Evolutionary conservation across 2,329 filamentous ascomycete genomes (phyloP).

Genomic region (Ramichloridium luteum): DNA sequence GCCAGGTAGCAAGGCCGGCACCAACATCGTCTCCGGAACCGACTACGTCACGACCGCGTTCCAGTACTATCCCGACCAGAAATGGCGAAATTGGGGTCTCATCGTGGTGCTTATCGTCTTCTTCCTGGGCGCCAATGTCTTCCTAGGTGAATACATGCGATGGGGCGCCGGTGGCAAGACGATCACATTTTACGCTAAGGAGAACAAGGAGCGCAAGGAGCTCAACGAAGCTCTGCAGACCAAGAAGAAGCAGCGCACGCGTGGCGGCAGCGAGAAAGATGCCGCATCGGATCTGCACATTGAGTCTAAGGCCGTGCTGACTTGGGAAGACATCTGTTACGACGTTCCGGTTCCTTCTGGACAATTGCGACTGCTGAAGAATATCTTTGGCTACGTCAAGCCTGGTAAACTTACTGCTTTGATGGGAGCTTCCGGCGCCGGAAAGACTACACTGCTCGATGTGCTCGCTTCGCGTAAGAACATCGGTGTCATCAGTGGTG

Average conservation of each 20-base stretch:
- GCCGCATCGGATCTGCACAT: constrained; percentile 38
- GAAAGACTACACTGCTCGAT: constrained; percentile 76
- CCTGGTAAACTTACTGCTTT: constrained; percentile 39
- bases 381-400: constrained; percentile 38
- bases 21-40: constrained; percentile 48
- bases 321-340: constrained; percentile 40
- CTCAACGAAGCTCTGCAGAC: constrained; percentile 51
- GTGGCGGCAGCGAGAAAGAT: constrained; percentile 29
- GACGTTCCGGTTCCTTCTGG: constrained; percentile 38
- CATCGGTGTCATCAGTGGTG: constrained; percentile 51
- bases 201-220: constrained; percentile 52
- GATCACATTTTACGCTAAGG: constrained; percentile 62
- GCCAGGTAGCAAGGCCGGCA: constrained; percentile 56
- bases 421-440: constrained; percentile 52
- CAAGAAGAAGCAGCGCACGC: constrained; percentile 45
- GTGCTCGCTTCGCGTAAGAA: constrained; percentile 56
- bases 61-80: constrained; percentile 50
- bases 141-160: constrained; percentile 65
- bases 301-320: constrained; percentile 43
- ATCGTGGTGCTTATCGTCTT: constrained; percentile 61
- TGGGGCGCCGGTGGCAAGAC: constrained; percentile 72
- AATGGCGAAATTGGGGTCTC: constrained; percentile 80
- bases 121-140: constrained; percentile 64
- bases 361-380: constrained; percentile 33
- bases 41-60: constrained; percentile 60